A percentile compares a stretch with the other conserved stretches of the same genome.
Conservation (phyloP, 768 basidiomycete genomes). For the Lactifluus hygrophoroides region DNA sequence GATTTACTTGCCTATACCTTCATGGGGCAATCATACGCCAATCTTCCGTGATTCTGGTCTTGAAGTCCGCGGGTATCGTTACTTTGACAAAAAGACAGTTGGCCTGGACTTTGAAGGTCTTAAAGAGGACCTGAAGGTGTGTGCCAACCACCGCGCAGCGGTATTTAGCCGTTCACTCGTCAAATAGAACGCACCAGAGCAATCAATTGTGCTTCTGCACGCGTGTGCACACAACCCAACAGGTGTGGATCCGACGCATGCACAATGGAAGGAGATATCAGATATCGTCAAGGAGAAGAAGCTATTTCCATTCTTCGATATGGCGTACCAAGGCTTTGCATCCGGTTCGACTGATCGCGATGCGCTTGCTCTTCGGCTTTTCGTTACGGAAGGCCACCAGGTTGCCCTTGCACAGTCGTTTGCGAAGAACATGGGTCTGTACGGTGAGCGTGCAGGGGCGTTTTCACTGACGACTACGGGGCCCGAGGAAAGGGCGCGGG, state of each 20-base stretch:
- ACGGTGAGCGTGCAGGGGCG: conserved; percentile 96
- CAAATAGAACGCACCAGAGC: conserved; percentile 40
- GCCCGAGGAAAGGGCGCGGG: conserved; percentile 71
- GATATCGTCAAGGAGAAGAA: conserved; percentile 80
- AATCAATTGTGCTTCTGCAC: conserved; percentile 83
- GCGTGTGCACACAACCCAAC: conserved; percentile 99
- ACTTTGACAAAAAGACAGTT: conserved; percentile 88
- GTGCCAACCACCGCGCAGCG: conserved; percentile 17
- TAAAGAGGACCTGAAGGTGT: conserved; percentile 76
- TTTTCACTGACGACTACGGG: conserved; percentile 74
- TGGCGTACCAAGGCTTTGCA: conserved; percentile 99
- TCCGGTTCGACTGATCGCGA: conserved; percentile 87
- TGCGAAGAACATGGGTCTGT: conserved; percentile 99
- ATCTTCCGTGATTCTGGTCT: conserved; percentile 92
- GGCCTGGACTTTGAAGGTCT: conserved; percentile 89
- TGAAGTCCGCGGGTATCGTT: conserved; percentile 86
- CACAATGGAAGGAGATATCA: conserved; percentile 89
- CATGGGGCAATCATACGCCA: conserved; percentile 96
- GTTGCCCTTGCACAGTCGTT: conserved; percentile 90
- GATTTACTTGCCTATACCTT: conserved; percentile 87
- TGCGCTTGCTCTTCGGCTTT: conserved; percentile 92
- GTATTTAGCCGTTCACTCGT: background rate
- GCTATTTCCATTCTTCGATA: conserved; percentile 98
- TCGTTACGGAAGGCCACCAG: conserved; percentile 85
- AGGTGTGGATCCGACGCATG: conserved; percentile 88